Conservation (phyloP, 352 stramenopile species). For the Globisporangium ultimum region DNA sequence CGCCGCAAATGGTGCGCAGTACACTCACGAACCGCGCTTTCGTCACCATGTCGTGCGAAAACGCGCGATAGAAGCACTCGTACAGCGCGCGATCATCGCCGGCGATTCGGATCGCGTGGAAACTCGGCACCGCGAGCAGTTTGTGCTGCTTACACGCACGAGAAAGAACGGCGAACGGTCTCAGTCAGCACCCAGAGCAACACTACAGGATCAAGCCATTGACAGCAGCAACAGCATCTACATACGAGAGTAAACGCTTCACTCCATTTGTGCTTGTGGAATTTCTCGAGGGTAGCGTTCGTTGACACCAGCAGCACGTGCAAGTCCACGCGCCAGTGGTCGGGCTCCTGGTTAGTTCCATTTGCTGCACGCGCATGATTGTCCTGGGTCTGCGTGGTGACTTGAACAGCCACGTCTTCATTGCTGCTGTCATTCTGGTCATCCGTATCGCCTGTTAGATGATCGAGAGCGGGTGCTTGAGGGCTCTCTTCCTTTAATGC, state of each 20-base stretch:
- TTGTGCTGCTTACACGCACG: slow-evolving; percentile 20
- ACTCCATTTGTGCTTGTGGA: slow-evolving; percentile 60
- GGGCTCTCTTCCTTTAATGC: too few species aligned
- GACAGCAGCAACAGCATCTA: not conserved
- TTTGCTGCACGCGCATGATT: too few species aligned
- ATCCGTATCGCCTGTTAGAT: not conserved
- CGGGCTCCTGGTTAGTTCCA: too few species aligned
- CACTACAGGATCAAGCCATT: not conserved
- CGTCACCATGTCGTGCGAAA: slow-evolving; percentile 60
- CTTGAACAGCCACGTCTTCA: too few species aligned
- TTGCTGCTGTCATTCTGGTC: not conserved
- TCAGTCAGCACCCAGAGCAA: not conserved
- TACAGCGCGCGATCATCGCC: slow-evolving; percentile 64
- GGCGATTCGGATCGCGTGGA: slow-evolving; percentile 45
- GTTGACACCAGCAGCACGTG: slow-evolving; percentile 7
- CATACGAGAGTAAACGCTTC: slow-evolving; percentile 51
- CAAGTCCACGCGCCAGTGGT: slow-evolving; percentile 9
- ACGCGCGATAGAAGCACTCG: slow-evolving; percentile 66
- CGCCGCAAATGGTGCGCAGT: slow-evolving; percentile 48
- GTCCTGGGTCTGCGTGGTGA: too few species aligned
- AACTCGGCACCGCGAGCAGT: slow-evolving; percentile 34
- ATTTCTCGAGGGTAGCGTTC: slow-evolving; percentile 56
- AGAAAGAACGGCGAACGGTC: not conserved
- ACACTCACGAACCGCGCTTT: slow-evolving; percentile 70
- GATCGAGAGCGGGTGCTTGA: not conserved